Evolutionary conservation across 2,329 filamentous ascomycete genomes (phyloP), one percentile per base, ranked within the genome.

Genomic region (Ophiobolus disseminans): DNA sequence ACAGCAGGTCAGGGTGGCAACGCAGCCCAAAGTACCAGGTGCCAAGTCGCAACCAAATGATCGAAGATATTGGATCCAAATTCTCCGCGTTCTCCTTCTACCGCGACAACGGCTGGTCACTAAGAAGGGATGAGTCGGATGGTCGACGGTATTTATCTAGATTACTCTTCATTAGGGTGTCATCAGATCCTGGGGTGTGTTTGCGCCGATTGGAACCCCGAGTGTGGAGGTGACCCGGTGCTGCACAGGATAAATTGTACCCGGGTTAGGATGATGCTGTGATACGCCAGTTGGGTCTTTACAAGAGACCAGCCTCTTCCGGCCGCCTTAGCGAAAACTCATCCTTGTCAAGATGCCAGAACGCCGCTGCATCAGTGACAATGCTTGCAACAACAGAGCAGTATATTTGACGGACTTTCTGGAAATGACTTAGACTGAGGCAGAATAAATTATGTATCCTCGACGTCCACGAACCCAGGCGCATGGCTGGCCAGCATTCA

Each of bases 121-220:
- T 48, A 48, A 47, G 53, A 37, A 20, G 41, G 55, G 40, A 57
- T 51, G 58, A 51, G 58, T 57, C 48, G 37, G 50, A 37, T 43
- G 42, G 55, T 58, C 57, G 46, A 60, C 53, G 55, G 45, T 54
- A 62, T 58, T 43, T 66, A 63, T 53, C 49, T 68, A 68, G 34
- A 69, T 69, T 70, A 53, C 50, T 37, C 38, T 69, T 67, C 52
- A 67, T 70, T 67, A 62, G 52, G 48, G 47, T 45, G 38, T 45
- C 53, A 58, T 54, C 52, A 51, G 49, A 50, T 40, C 49, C 55
- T 60, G 42, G 52, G 50, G 44, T 50, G 45, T 41, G 28, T 26
- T 53, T 40, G 45, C 60, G 54, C 60, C 57, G 52, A 64, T 65
- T 65, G 57, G 62, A 50, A 58, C 41, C 60, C 54, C 19, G 48